Evolutionary conservation across 2,329 filamentous ascomycete genomes (phyloP), one percentile per base, ranked within the genome.

Genomic region (Calonectria crousiana): DNA sequence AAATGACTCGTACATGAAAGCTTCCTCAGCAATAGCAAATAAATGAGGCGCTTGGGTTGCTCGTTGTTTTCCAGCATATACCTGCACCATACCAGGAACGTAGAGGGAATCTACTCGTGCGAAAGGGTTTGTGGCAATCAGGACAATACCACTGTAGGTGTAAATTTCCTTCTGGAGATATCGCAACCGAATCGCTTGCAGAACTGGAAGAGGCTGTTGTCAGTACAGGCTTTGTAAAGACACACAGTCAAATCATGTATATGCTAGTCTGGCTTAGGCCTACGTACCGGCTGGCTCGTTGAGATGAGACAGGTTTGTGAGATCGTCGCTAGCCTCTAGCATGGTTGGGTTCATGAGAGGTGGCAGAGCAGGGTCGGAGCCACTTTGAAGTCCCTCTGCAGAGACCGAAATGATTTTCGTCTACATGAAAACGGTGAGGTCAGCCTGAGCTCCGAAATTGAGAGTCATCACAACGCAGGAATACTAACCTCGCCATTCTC

Each of bases 91-190:
- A 78, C 97, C 97, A 23, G 96, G 96, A 14, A 99, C 97, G 86
- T 99, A 99, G 82, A 99, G 92, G 52, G 97, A 99, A 85, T 99
- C 97, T 79, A 99, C 96, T 78, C 97, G 92, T 69, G 97, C 97
- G 83, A 99, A 99, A 28, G 97, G 97, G 87, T 99, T 99, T 77
- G 97, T 98, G 76, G 97, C 97, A 88, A 99, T 99, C 80, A 99
- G 90, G 78, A 99, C 97, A 83, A 99, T 98, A 84, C 97, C 97
- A 84, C 95, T 98, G 89, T 99, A 99, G 83, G 97, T 99, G 89
- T 99, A 99, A 82, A 99, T 99, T 86, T 99, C 97, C 87, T 98
- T 98, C 86, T 99, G 97, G 77, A 95, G 91, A 88, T 99, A 99
- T 85, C 97, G 95, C 83, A 99, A 91, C 84, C 96, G 95, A 86